A percentile compares a stretch with the other conserved stretches of the same genome.
phyloP scores from a whole-genome alignment of 2,329 filamentous ascomycete species.

The Epichloe aotearoae region DNA sequence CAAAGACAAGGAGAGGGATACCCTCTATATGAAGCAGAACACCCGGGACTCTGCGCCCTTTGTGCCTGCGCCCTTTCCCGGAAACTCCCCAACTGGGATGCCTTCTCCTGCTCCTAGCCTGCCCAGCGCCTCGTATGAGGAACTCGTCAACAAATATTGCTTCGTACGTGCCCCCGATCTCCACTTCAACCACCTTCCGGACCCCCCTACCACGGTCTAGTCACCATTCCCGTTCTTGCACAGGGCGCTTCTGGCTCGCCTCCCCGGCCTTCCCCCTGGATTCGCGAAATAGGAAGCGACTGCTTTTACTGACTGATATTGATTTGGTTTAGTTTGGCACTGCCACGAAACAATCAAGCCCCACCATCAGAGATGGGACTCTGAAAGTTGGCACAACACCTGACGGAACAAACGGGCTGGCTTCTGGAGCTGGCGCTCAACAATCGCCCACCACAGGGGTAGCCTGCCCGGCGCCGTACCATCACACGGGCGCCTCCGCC shows the following conservation, averaged over 20 bases:
- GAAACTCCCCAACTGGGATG: slow-evolving; percentile 12
- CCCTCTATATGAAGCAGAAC: slow-evolving; percentile 42
- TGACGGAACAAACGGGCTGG: slow-evolving; percentile 10
- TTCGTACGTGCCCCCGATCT: slow-evolving; percentile 71
- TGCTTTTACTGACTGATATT: slow-evolving; percentile 25
- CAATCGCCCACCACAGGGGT: neutral
- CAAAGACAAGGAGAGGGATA: slow-evolving; percentile 38
- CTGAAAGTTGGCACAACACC: slow-evolving; percentile 25
- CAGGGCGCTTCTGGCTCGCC: neutral
- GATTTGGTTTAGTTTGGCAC: slow-evolving; percentile 41
- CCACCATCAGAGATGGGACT: slow-evolving; percentile 36
- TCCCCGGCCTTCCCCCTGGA: neutral
- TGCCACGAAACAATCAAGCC: slow-evolving; percentile 34
- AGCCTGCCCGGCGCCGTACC: slow-evolving; percentile 8
- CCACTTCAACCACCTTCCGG: slow-evolving; percentile 14
- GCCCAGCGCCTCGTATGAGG: slow-evolving; percentile 83
- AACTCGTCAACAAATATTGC: slow-evolving; percentile 97
- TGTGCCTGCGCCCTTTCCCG: neutral
- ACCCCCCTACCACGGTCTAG: slow-evolving; percentile 9
- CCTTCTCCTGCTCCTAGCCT: slow-evolving; percentile 31
- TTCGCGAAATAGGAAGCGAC: neutral
- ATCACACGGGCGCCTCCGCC: slow-evolving; percentile 23
- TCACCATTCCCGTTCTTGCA: neutral
- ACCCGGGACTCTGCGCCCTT: slow-evolving; percentile 15
- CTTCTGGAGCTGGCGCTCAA: neutral